These are phyloP conservation scores for Mycena kentingensis DNA, from an alignment of 768 basidiomycete genomes.

Conservation along the genomic window DNA sequence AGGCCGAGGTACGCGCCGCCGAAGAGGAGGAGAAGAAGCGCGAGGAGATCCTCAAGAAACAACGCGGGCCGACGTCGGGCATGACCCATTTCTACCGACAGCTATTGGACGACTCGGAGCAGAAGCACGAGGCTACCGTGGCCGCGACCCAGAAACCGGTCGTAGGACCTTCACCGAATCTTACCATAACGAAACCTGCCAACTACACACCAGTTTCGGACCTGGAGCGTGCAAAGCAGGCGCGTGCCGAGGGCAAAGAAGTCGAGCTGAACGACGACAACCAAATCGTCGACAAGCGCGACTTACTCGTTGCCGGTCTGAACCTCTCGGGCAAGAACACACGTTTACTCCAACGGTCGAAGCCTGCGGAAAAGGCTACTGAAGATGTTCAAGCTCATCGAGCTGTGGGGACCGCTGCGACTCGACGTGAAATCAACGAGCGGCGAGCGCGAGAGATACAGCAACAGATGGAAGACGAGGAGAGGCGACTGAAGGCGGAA, in stretches of 20 bases:
- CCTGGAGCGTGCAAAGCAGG: slow-evolving; percentile 68
- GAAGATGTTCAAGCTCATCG: slow-evolving; percentile 53
- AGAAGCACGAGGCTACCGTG: slow-evolving; percentile 84
- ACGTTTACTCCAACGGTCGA: slow-evolving; percentile 51
- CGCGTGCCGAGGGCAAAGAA: slow-evolving; percentile 73
- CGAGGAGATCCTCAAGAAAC: slow-evolving; percentile 71
- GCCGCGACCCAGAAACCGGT: slow-evolving; percentile 68
- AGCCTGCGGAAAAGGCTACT: slow-evolving; percentile 25
- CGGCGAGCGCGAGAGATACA: slow-evolving; percentile 78
- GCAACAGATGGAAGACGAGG: slow-evolving; percentile 77
- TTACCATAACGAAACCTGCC: slow-evolving; percentile 76
- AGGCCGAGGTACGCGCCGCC: slow-evolving; percentile 85
- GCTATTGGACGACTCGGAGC: slow-evolving; percentile 75
- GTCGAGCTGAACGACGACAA: slow-evolving; percentile 97
- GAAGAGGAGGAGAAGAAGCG: slow-evolving; percentile 90
- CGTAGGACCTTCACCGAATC: slow-evolving; percentile 61
- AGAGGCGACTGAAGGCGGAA: slow-evolving; percentile 56
- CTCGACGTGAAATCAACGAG: slow-evolving; percentile 78
- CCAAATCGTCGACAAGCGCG: slow-evolving; percentile 94
- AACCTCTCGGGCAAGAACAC: slow-evolving; percentile 88
- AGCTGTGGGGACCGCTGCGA: slow-evolving; percentile 85
- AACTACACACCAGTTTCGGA: slow-evolving; percentile 68
- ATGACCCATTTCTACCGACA: slow-evolving; percentile 85
- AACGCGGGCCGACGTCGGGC: slow-evolving; percentile 61
- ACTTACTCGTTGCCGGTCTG: slow-evolving; percentile 86